Evolutionary conservation across 2,329 filamentous ascomycete genomes (phyloP).

Genomic region (Plenodomus tracheiphilus): DNA sequence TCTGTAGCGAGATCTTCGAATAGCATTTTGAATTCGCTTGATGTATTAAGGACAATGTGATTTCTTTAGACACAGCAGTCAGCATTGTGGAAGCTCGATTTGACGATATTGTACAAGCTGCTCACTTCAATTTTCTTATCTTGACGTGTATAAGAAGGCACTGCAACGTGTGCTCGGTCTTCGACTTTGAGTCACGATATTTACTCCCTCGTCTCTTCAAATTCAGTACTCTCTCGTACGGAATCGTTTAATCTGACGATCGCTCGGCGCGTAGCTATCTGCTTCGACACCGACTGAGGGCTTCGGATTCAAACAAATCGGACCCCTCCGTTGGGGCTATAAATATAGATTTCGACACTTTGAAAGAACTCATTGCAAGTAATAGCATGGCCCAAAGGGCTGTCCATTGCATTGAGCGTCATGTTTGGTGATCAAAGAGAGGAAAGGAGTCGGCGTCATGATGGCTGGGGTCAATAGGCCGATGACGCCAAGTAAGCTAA

Average conservation of each 20-base stretch:
- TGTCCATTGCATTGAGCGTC: constrained; percentile 26
- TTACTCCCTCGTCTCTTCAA: neutral
- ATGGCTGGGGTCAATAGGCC: constrained; percentile 1
- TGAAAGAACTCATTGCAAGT: constrained; percentile 21
- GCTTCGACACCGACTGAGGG: constrained; percentile 33
- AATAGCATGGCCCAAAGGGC: constrained; percentile 31
- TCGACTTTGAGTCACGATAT: neutral
- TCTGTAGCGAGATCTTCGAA: constrained; percentile 62
- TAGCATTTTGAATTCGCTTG: constrained; percentile 49
- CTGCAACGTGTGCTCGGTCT: neutral
- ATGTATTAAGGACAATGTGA: neutral
- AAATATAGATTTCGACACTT: constrained; percentile 34
- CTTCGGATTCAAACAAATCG: constrained; percentile 46
- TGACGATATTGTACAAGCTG: neutral
- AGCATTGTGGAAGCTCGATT: neutral
- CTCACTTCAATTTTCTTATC: constrained; percentile 9
- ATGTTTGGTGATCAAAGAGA: constrained; percentile 29
- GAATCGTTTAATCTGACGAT: neutral
- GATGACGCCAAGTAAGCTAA: constrained; percentile 22
- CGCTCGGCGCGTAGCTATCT: constrained; percentile 31
- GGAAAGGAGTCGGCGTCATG: constrained; percentile 31
- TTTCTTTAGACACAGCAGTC: constrained; percentile 1
- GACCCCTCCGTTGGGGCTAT: constrained; percentile 62
- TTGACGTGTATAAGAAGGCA: neutral
- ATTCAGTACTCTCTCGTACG: neutral